phyloP scores from a whole-genome alignment of 345 rosid genomes.

The Adansonia digitata region DNA sequence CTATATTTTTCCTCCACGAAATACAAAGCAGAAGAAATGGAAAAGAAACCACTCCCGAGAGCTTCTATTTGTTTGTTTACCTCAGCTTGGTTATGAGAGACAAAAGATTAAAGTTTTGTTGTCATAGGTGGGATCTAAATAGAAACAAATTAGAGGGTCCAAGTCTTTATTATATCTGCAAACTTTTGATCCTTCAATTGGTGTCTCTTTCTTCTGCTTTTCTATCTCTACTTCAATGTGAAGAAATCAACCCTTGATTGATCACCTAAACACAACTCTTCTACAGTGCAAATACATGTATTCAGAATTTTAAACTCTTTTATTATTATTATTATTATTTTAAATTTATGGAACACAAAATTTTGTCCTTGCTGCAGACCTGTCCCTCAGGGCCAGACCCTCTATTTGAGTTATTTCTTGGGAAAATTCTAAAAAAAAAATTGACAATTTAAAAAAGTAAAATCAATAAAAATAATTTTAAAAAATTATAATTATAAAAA shows the following conservation, averaged over 20 bases:
- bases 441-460: no score
- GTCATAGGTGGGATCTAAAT: conserved; percentile 37
- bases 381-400: conserved; percentile 31
- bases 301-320: conserved; percentile 20
- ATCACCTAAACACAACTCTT: conserved; percentile 12
- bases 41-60: conserved; percentile 1
- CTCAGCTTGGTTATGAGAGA: conserved; percentile 13
- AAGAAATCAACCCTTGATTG: conserved; percentile 63
- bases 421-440: no score
- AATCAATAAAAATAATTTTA: no score
- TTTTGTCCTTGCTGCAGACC: conserved; percentile 56
- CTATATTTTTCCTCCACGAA: neutral
- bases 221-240: conserved; percentile 49
- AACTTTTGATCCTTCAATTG: conserved; percentile 37
- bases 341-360: conserved; percentile 38
- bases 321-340: no score
- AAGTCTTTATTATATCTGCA: conserved; percentile 34
- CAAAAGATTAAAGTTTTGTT: conserved; percentile 44
- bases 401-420: conserved; percentile 18
- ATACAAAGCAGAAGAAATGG: conserved; percentile 23
- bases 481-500: no score
- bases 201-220: conserved; percentile 39
- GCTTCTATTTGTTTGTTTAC: conserved; percentile 20
- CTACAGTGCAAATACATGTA: conserved; percentile 14
- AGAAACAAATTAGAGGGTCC: conserved; percentile 41